Evolutionary conservation across 805 yeast genomes (phyloP), one percentile per base, ranked within the genome.

Genomic region (Yamadazyma insecticola): DNA sequence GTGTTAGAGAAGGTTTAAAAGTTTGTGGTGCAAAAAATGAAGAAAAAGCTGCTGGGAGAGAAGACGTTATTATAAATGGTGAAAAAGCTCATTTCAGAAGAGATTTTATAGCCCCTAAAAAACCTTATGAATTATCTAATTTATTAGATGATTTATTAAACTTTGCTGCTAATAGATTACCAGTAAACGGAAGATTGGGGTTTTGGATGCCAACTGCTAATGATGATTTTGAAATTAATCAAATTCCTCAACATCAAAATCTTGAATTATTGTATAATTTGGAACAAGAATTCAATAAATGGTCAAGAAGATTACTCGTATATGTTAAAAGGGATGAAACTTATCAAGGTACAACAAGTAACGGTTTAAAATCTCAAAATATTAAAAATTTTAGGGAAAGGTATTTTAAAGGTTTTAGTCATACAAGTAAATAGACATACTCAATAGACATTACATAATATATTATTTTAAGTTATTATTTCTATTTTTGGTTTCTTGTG

Each of bases 141-240:
- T 62, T 92, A 42, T 61, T 92, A 23, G 85, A 81, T 44, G 97
- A 90, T 51, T 62, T 92, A 22, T 62, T 92, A 24, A 55, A 67
- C 13, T 92, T 82, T 63, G 72, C 95, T 0, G 76, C 88, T 3
- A 64, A 70, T 10, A 72, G 89, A 45, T 65, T 92, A 32, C 84
- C 83, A 0, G 58, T 76, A 2, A 75, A 74, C 6, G 96, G 97
- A 1, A 65, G 97, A 41, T 65, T 92, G 21, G 85, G 92, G 16
- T 89, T 88, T 55, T 92, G 98, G 98, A 86, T 89, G 92, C 98
- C 98, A 0, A 82, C 95, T 1, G 95, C 96, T 1, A 88, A 89
- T 51, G 95, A 85, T 47, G 94, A 84, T 43, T 77, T 73, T 41
- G 67, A 76, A 21, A 74, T 70, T 35, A 76, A 83, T 27, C 64